phyloP scores from a whole-genome alignment of 495 filamentous ascomycete species.

The Beverwykella pulmonaria region DNA sequence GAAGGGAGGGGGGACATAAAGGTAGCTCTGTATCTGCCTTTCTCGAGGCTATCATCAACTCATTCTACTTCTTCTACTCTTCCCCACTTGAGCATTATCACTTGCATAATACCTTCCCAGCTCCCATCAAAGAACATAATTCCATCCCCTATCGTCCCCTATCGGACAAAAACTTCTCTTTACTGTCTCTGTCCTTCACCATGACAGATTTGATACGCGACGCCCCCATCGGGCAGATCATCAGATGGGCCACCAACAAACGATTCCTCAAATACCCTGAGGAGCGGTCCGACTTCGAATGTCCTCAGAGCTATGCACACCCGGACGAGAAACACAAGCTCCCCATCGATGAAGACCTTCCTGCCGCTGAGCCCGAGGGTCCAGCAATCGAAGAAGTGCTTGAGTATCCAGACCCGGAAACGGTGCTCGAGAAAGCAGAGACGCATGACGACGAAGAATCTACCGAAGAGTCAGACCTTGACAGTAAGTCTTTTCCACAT shows the following conservation, averaged over 20 bases:
- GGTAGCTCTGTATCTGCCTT: neutral
- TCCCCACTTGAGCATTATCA: neutral
- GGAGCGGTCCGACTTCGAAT: conserved; percentile 35
- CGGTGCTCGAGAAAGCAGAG: conserved; percentile 10
- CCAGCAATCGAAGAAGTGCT: conserved; percentile 11
- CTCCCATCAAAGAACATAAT: no score
- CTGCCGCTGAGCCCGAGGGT: conserved; percentile 12
- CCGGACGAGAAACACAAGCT: neutral
- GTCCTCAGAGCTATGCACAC: conserved; percentile 9
- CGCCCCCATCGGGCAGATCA: conserved; percentile 38
- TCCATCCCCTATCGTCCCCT: no score
- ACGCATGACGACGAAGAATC: conserved; percentile 12
- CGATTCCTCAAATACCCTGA: conserved; percentile 39
- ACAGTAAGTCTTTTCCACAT: conserved; percentile 3
- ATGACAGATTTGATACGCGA: conserved; percentile 39
- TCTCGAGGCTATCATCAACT: neutral
- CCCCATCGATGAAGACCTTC: conserved; percentile 8
- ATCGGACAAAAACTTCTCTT: neutral
- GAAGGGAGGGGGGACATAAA: neutral
- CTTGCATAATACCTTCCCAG: no score
- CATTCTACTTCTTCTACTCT: neutral
- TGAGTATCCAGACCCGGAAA: conserved; percentile 15
- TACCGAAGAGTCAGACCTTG: conserved; percentile 15
- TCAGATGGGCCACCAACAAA: conserved; percentile 35
- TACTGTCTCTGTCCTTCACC: neutral